Evolutionary conservation across 805 yeast genomes (phyloP), one percentile per base, ranked within the genome.

Genomic region (Monosporozyma siamensis): DNA sequence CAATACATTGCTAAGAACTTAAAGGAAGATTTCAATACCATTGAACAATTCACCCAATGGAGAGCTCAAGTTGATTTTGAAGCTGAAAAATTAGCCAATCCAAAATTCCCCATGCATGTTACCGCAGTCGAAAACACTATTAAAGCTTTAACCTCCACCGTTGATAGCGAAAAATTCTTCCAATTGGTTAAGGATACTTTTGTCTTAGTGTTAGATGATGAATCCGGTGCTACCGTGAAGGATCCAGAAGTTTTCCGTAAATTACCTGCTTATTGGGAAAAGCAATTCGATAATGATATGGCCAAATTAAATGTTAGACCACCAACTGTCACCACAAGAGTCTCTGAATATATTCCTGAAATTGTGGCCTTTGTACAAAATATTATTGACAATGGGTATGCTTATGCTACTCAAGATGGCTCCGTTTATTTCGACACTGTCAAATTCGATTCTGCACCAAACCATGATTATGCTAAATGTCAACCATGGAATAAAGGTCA

Each of bases 401-500:
- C 90, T 2, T 89, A 89, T 58, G 67, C 77, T 4, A 79, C 95
- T 2, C 65, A 63, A 4, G 96, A 89, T 57, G 97, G 97, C 0
- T 83, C 95, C 8, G 98, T 92, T n/a, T 92, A 92, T 64, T 92
- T 92, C 61, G 94, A 92, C 65, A 89, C 97, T 10, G 74, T 68
- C 6, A 75, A 77, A 39, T 92, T 90, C 60, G 97, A 92, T 53
- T 66, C 66, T 29, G 69, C 72, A 42, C 76, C 78, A 6, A 65
- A 72, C 36, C 98, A 92, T 59, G 81, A 74, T 45, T 92, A 92
- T 62, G 97, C 97, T 30, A 92, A 92, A 64, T 77, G 89, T 55
- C 97, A 92, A 67, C 98, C 98, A 15, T 90, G 97, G 97, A 92
- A 89, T 59, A 86, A 87, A 65, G 95, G 95, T 40, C 80, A 88